Evolutionary conservation across 352 stramenopile species (phyloP).

Genomic region (Blastocystis sp.): DNA sequence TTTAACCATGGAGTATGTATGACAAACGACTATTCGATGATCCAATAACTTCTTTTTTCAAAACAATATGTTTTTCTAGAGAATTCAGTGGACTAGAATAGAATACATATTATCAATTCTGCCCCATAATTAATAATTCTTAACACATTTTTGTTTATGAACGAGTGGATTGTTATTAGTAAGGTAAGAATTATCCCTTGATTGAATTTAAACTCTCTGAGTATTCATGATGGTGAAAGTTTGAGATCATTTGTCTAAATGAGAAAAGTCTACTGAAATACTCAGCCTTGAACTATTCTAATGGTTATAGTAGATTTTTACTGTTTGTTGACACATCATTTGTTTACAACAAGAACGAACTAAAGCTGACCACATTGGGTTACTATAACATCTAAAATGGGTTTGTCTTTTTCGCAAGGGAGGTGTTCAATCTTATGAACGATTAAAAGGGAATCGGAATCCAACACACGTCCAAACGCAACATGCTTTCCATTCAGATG

Average conservation of each 20-base stretch:
- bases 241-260: conserved; percentile 62
- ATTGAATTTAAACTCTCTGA: not conserved
- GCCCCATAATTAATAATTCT: no score
- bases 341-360: conserved; percentile 18
- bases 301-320: not conserved
- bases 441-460: conserved; percentile 73
- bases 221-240: conserved; percentile 62
- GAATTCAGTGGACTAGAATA: not conserved
- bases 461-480: conserved; percentile 87
- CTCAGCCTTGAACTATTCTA: not conserved
- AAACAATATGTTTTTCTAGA: not conserved
- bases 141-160: no score
- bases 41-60: no score
- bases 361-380: conserved; percentile 83
- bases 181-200: not conserved
- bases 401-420: conserved; percentile 82
- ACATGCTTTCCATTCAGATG: conserved; percentile 97
- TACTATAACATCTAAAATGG: conserved; percentile 81
- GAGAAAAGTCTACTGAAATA: conserved; percentile 48
- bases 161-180: not conserved
- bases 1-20: not conserved
- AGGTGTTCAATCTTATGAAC: conserved; percentile 82
- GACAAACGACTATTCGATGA: no score
- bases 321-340: not conserved
- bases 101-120: not conserved